These are phyloP conservation scores for Echites panduratus DNA, from an alignment of 257 asterid species.

Conservation along the genomic window DNA sequence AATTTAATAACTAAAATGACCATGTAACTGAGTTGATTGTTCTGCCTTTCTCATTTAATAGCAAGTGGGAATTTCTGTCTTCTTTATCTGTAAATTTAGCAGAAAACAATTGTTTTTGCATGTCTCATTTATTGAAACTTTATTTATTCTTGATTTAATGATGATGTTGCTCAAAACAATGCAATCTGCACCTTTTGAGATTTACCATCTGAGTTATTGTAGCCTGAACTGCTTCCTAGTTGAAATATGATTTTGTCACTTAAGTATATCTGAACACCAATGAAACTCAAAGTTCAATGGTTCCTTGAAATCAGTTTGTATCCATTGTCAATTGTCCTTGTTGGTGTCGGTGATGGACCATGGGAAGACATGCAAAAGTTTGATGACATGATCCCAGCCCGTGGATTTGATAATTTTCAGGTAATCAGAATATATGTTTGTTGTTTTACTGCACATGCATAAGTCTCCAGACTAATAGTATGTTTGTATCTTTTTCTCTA, in stretches of 20 bases:
- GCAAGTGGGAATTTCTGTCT: neutral
- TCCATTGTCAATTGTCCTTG: conserved; percentile 79
- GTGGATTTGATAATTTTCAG: conserved; percentile 79
- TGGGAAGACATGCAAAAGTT: conserved; percentile 87
- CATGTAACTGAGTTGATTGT: neutral
- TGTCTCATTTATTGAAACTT: neutral
- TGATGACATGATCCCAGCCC: conserved; percentile 74
- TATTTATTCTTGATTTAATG: neutral
- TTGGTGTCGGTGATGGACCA: conserved; percentile 94
- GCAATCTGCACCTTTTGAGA: neutral
- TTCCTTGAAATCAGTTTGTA: conserved; percentile 36
- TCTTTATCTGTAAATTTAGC: neutral
- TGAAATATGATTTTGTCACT: neutral
- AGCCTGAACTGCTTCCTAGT: neutral
- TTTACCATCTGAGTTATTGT: neutral
- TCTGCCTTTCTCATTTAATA: neutral
- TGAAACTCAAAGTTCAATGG: neutral
- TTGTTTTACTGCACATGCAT: neutral
- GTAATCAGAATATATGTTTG: conserved; percentile 18
- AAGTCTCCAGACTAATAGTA: neutral
- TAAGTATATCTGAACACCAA: neutral
- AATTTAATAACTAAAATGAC: neutral
- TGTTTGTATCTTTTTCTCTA: conserved; percentile 2
- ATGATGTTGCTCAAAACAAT: neutral
- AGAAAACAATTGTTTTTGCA: neutral